A percentile compares a stretch with the other conserved stretches of the same genome.
These are phyloP conservation scores for Geum urbanum DNA, from an alignment of 306 rosid genomes.

Conservation along the genomic window DNA sequence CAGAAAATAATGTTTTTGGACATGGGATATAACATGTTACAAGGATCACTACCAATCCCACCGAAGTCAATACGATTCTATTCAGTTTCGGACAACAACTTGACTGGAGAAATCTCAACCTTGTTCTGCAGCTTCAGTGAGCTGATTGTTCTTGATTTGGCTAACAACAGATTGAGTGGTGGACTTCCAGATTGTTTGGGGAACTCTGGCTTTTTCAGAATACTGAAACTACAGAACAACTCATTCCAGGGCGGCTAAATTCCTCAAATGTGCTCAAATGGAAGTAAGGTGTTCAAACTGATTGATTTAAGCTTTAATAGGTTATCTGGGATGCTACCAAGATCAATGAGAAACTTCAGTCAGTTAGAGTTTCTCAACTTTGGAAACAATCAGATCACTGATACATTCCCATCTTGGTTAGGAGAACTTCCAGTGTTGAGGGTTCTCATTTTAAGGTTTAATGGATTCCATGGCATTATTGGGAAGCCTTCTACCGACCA, in stretches of 20 bases:
- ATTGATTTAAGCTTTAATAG: constrained; percentile 28
- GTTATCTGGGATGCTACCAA: constrained; percentile 20
- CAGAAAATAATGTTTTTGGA: neutral
- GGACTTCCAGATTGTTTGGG: constrained; percentile 19
- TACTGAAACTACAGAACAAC: neutral
- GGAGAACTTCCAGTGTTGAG: constrained; percentile 27
- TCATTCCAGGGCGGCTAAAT: neutral
- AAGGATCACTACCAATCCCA: constrained; percentile 23
- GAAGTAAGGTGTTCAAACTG: neutral
- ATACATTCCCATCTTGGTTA: constrained; percentile 42
- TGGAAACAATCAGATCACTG: constrained; percentile 17
- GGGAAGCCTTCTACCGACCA: neutral
- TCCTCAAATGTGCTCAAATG: constrained; percentile 2
- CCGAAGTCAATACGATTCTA: neutral
- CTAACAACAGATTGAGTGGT: constrained; percentile 16
- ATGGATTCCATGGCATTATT: constrained; percentile 24
- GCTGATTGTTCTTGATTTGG: constrained; percentile 5
- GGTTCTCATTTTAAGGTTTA: constrained; percentile 18
- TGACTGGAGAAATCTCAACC: neutral
- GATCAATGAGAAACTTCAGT: constrained; percentile 15
- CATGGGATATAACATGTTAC: neutral
- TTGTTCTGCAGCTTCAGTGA: constrained; percentile 20
- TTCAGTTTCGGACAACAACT: neutral
- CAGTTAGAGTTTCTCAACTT: constrained; percentile 12
- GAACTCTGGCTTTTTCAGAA: neutral